Conservation (phyloP, 139 green algal species). For the Chlorella sp. region DNA sequence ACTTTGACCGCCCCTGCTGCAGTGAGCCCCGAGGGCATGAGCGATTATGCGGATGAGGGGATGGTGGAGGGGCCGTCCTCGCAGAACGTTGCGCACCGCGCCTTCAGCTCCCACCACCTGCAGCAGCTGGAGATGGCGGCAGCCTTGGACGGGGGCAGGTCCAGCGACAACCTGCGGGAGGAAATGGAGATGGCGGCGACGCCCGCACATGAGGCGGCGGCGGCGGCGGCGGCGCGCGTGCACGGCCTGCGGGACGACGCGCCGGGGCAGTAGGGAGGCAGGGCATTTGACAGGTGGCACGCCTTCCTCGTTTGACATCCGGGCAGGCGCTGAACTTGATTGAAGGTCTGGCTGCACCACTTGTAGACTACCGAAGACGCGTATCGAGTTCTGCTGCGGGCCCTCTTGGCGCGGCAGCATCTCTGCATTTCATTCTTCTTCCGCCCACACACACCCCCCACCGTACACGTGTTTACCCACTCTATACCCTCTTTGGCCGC, state of each 20-base stretch:
- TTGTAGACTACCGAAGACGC: no score
- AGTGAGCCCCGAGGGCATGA: slow-evolving; percentile 9
- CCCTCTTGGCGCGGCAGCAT: no score
- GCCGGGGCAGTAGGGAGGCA: not conserved
- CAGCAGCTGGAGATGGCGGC: slow-evolving; percentile 23
- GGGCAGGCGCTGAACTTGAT: no score
- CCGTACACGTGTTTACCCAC: no score
- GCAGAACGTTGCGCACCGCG: not conserved
- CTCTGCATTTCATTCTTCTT: no score
- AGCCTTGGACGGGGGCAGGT: slow-evolving; percentile 1
- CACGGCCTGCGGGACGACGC: slow-evolving; percentile 24
- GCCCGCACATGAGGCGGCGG: not conserved
- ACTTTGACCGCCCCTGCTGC: not conserved
- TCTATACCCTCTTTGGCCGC: no score
- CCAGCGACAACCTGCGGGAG: not conserved
- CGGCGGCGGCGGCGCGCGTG: slow-evolving; percentile 12
- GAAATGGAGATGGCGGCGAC: not conserved
- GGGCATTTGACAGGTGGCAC: no score
- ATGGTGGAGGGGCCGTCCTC: slow-evolving; percentile 10
- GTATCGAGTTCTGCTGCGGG: no score
- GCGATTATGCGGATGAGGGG: slow-evolving; percentile 17
- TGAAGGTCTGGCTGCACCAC: no score
- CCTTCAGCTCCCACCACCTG: slow-evolving; percentile 22
- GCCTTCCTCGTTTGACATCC: no score
- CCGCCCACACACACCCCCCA: no score